Base-by-base conservation (phyloP, 2,329 filamentous ascomycete genomes). In the Raffaelea albimanens region DNA sequence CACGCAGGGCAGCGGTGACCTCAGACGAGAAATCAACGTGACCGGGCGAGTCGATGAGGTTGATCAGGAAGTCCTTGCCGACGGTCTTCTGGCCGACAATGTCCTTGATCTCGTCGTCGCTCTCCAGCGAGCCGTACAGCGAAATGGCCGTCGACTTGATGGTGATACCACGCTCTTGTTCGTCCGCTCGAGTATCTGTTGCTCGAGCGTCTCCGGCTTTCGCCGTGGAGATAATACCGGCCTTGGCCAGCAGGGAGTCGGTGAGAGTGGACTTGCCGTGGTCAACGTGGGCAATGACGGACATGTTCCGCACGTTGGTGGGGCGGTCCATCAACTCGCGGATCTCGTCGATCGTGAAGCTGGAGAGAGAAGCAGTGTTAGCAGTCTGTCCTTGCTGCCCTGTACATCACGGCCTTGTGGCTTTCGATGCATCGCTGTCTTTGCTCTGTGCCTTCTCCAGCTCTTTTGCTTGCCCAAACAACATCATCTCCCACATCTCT, bases 1-100 rank as follows among this genome's bases (percentile, higher is more conserved):
- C 93, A 88, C 93, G 93, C 66, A 98, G 91, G 68, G 93, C 93
- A 69, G 93, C 93, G 67, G 93, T 98, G 68, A 98, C 93, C 71
- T 98, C 93, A 58, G 93, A 98, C 39, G 93, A 98, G 85, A 98
- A 98, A 77, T 98, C 93, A 77, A 98, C 93, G 91, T 98, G 93
- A 82, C 93, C 93, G 55, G 93, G 93, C 52, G 93, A 98, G 75
- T 98, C 93, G 71, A 98, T 98, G 74, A 98, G 81, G 85, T 98
- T 98, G 84, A 98, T 94, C 79, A 98, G 80, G 85, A 98, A 98
- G 70, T 95, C 88, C 70, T 84, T 85, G 71, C 93, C 93, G 55
- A 89, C 80, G 59, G 87, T 86, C 75, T 87, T 85, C 73, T 89
- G 80, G 69, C 83, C 82, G 59, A 85, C 84, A 60, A 97, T 89